phyloP scores from a whole-genome alignment of 345 rosid genomes.

The Eucalyptus microcorys region DNA sequence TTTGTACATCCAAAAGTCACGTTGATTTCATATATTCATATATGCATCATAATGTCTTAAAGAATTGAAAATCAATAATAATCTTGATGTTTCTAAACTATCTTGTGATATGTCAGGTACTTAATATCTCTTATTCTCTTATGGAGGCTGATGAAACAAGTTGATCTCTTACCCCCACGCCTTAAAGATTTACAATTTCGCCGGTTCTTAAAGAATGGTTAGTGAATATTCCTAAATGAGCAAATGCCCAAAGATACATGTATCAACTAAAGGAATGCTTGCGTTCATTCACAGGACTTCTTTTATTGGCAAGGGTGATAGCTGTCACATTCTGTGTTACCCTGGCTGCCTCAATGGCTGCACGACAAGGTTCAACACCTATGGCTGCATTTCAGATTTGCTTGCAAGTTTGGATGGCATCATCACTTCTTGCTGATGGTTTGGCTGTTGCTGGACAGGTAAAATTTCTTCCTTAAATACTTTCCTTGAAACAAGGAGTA shows the following conservation, averaged over 20 bases:
- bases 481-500: background rate
- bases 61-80: background rate
- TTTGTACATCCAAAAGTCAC: background rate
- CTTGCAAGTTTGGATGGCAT: slow-evolving; percentile 88
- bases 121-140: slow-evolving; percentile 57
- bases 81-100: background rate
- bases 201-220: slow-evolving; percentile 75
- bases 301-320: slow-evolving; percentile 58
- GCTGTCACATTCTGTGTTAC: slow-evolving; percentile 89
- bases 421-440: slow-evolving; percentile 95
- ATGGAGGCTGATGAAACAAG: background rate
- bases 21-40: background rate
- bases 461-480: background rate
- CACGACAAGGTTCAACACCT: slow-evolving; percentile 64
- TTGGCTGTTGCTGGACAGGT: slow-evolving; percentile 99
- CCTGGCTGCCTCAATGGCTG: slow-evolving; percentile 83
- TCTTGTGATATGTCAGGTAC: slow-evolving; percentile 33
- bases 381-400: slow-evolving; percentile 97
- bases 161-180: slow-evolving; percentile 57
- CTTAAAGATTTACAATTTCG: slow-evolving; percentile 52
- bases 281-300: slow-evolving; percentile 22
- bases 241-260: background rate
- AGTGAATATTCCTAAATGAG: background rate
- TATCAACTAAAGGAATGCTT: background rate
- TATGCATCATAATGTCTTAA: background rate